Percentiles rank a stretch among this genome's conserved stretches.
These are phyloP conservation scores for Puccinia horiana DNA, from an alignment of 1,284 basidiomycete species.

Conservation along the genomic window DNA sequence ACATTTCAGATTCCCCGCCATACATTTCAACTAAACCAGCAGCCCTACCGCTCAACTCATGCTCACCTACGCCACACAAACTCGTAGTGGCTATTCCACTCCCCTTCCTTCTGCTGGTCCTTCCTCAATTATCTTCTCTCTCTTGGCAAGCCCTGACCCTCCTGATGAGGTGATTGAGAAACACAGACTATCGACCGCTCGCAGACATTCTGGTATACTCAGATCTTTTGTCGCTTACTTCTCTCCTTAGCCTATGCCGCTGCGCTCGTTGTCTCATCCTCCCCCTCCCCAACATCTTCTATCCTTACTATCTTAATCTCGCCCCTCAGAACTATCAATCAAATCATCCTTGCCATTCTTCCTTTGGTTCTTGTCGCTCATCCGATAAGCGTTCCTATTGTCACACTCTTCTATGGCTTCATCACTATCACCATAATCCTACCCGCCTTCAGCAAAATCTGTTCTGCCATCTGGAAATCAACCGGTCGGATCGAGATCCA, in stretches of 20 bases:
- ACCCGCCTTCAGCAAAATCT: constrained; percentile 43
- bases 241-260: constrained; percentile 45
- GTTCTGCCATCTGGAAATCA: constrained; percentile 34
- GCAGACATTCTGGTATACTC: constrained; percentile 13
- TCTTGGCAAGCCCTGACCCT: constrained; percentile 35
- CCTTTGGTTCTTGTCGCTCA: constrained; percentile 26
- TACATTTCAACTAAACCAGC: no score
- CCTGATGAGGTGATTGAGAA: constrained; percentile 50
- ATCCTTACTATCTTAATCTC: constrained; percentile 20
- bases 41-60: no score
- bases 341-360: constrained; percentile 44
- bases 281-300: constrained; percentile 39
- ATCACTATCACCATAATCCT: constrained; percentile 44
- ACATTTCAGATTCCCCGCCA: no score
- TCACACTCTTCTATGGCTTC: constrained; percentile 50
- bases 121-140: constrained; percentile 43
- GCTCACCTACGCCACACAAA: no score
- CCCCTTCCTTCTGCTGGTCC: constrained; percentile 37
- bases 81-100: constrained; percentile 27
- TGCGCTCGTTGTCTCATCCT: constrained; percentile 35
- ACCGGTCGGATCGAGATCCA: constrained; percentile 42
- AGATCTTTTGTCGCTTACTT: constrained; percentile 31
- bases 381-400: constrained; percentile 38
- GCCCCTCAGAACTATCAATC: constrained; percentile 32
- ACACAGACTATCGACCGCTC: constrained; percentile 28